These are phyloP conservation scores for Chaetoceros muelleri DNA, from an alignment of 108 stramenopile genomes.

Conservation along the genomic window DNA sequence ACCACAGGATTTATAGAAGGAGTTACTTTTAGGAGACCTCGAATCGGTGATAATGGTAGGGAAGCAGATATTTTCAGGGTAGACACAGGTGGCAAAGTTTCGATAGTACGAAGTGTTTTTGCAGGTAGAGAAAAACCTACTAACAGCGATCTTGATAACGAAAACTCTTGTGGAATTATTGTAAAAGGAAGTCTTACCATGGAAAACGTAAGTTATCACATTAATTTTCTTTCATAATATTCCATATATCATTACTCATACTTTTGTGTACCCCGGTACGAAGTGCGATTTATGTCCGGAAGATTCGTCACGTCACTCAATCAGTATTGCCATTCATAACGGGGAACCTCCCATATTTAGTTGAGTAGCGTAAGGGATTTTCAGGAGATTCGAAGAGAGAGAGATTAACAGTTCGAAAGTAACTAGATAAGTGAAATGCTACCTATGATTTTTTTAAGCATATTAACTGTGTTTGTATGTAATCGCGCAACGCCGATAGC, in stretches of 20 bases:
- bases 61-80: slow-evolving; percentile 38
- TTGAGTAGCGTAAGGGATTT: no score
- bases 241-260: no score
- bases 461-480: neutral
- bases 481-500: neutral
- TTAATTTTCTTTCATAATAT: no score
- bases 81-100: slow-evolving; percentile 29
- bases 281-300: no score
- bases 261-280: no score
- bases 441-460: neutral
- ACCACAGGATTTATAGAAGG: slow-evolving; percentile 74
- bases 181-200: slow-evolving; percentile 8
- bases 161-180: slow-evolving; percentile 14
- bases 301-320: no score
- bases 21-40: slow-evolving; percentile 66
- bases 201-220: neutral
- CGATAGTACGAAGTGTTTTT: slow-evolving; percentile 48
- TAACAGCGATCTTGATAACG: slow-evolving; percentile 15
- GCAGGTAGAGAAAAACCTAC: slow-evolving; percentile 7
- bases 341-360: no score
- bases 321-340: no score
- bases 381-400: no score
- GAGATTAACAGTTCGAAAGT: no score
- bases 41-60: slow-evolving; percentile 23
- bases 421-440: slow-evolving; percentile 1